Conservation (phyloP, 768 basidiomycete species). For the Hygrocybe punicea region DNA sequence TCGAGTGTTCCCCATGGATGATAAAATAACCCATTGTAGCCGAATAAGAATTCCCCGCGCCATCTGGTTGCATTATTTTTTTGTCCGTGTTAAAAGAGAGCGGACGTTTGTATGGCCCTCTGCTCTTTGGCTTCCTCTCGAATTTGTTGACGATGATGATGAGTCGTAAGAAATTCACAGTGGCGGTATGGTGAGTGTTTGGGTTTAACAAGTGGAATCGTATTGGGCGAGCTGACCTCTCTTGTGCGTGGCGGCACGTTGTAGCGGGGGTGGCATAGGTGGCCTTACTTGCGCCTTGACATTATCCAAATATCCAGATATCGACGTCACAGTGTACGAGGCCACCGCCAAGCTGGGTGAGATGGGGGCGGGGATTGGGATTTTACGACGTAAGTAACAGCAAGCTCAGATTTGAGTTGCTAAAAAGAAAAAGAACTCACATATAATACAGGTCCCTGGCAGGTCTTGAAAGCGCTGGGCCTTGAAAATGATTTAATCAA, state of each 20-base stretch:
- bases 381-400: constrained; percentile 43
- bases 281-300: constrained; percentile 47
- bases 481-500: constrained; percentile 46
- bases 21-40: background rate
- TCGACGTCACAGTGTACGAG: constrained; percentile 58
- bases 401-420: background rate
- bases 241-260: background rate
- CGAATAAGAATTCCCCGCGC: background rate
- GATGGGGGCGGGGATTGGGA: constrained; percentile 56
- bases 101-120: too few relatives aligned
- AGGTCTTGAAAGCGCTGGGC: constrained; percentile 42
- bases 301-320: constrained; percentile 48
- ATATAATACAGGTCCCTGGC: constrained; percentile 39
- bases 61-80: background rate
- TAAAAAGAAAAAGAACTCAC: constrained; percentile 8
- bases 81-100: background rate
- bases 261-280: constrained; percentile 53
- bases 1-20: background rate
- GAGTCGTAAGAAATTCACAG: too few relatives aligned
- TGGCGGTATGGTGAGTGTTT: background rate
- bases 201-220: constrained; percentile 11
- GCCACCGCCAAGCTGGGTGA: constrained; percentile 48
- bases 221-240: background rate
- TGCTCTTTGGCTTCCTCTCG: too few relatives aligned
- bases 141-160: too few relatives aligned